Evolutionary conservation across 208 protist species (phyloP), one percentile per base, ranked within the genome.

Genomic region (Leishmania guyanensis): DNA sequence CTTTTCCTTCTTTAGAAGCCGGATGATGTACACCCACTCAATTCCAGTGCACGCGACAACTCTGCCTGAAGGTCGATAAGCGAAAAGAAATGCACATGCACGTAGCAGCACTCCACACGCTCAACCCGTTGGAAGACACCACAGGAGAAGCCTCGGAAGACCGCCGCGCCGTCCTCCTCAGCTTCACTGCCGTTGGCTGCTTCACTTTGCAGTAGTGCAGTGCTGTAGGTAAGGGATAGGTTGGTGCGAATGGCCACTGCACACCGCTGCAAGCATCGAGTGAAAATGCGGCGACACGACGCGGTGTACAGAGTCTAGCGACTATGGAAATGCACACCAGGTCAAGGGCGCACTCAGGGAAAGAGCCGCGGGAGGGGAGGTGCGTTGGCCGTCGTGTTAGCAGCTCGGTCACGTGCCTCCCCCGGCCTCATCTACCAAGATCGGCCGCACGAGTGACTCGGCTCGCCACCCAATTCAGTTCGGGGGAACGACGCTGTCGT

Each of bases 401-500:
- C 66, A 20, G 6, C 33, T 22, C 20, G 3, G 36, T 39, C 66
- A 48, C 17, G 9, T 29, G 36, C 66, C 66, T 71, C 66, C 66
- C 36, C 66, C 12, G 66, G 60, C 9, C n/a, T 36, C 69, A 53
- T 33, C 12, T 6, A 46, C 22, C 62, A 86, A 51, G 29, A 90
- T 82, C 20, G n/a, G 16, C 22, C 79, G 80, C 77, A 91, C 82
- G 14, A 91, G 82, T 65, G 53, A 58, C 62, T 43, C n/a, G 6
- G 85, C 86, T 26, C 83, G 84, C 64, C 71, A 83, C 51, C 70
- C 82, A 39, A 91, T 76, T 85, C 88, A 91, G 46, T 71, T 75
- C 29, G 85, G 88, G 20, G 86, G 53, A 51, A 70, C 48, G 70
- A 86, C 86, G 39, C 39, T 39, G 64, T 43, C 43, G 39, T 36